Evolutionary conservation across 345 rosid species (phyloP).

Genomic region (Sisymbrium altissimum): DNA sequence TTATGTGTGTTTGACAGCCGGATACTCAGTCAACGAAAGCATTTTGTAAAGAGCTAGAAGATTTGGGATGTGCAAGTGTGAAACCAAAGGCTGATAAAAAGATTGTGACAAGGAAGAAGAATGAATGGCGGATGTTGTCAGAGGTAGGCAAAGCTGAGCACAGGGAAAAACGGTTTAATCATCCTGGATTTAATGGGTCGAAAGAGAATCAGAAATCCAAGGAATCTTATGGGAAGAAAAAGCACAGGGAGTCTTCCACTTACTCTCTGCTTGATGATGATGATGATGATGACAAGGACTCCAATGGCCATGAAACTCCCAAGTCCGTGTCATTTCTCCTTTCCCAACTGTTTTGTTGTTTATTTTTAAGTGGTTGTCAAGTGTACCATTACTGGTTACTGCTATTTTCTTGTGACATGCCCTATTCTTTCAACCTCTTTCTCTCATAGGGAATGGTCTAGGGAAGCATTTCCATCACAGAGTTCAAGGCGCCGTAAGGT

Average conservation of each 20-base stretch:
- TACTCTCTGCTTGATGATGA: slow-evolving; percentile 23
- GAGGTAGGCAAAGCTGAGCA: slow-evolving; percentile 24
- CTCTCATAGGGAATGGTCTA: slow-evolving; percentile 41
- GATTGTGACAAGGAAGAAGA: slow-evolving; percentile 23
- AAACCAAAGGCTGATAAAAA: slow-evolving; percentile 34
- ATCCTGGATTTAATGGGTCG: slow-evolving; percentile 19
- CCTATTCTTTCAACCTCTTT: slow-evolving; percentile 1
- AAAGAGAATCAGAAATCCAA: slow-evolving; percentile 18
- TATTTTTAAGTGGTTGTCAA: not conserved
- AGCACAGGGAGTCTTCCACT: slow-evolving; percentile 30
- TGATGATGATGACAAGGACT: slow-evolving; percentile 23
- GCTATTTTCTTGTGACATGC: not conserved
- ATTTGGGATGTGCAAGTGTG: slow-evolving; percentile 29
- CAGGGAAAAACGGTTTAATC: slow-evolving; percentile 28
- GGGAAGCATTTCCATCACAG: slow-evolving; percentile 28
- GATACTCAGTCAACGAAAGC: slow-evolving; percentile 34
- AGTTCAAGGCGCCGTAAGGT: slow-evolving; percentile 49
- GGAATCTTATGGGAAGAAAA: slow-evolving; percentile 19
- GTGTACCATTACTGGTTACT: not conserved
- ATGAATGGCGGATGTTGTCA: slow-evolving; percentile 35
- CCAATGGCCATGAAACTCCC: slow-evolving; percentile 1
- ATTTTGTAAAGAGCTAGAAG: slow-evolving; percentile 41
- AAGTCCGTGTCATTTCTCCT: slow-evolving; percentile 17
- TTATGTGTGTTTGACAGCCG: slow-evolving; percentile 41
- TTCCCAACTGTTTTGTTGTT: not conserved